phyloP scores from a whole-genome alignment of 768 basidiomycete species.

The Lactarius tabidus region DNA sequence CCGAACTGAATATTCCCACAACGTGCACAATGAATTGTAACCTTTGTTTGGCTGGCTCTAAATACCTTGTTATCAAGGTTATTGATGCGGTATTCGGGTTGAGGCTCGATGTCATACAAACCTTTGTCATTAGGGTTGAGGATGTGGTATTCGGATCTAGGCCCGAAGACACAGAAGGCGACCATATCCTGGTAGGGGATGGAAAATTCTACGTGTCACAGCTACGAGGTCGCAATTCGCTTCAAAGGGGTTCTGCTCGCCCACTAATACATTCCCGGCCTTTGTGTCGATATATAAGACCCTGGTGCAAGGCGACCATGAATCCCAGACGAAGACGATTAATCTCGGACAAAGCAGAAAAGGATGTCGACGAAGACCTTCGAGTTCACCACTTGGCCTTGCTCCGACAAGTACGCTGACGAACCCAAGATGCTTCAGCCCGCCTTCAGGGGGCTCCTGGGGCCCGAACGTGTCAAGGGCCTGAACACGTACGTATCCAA shows the following conservation, averaged over 20 bases:
- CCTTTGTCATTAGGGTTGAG: no score
- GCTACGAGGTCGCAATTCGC: background rate
- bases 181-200: no score
- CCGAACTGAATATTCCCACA: no score
- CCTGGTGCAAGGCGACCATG: background rate
- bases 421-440: background rate
- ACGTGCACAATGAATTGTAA: no score
- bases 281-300: background rate
- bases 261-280: background rate
- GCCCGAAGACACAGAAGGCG: background rate
- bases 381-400: background rate
- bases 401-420: background rate
- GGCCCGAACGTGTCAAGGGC: background rate
- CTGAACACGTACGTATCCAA: background rate
- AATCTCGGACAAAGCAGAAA: background rate
- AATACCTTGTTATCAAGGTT: no score
- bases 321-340: background rate
- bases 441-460: constrained; percentile 2
- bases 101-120: no score
- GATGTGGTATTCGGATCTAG: background rate
- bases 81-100: no score
- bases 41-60: no score
- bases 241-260: no score
- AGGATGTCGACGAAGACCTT: background rate
- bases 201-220: background rate